These are phyloP conservation scores for Ceratocystis destructans DNA, from an alignment of 2,329 filamentous ascomycete genomes.

Conservation along the genomic window DNA sequence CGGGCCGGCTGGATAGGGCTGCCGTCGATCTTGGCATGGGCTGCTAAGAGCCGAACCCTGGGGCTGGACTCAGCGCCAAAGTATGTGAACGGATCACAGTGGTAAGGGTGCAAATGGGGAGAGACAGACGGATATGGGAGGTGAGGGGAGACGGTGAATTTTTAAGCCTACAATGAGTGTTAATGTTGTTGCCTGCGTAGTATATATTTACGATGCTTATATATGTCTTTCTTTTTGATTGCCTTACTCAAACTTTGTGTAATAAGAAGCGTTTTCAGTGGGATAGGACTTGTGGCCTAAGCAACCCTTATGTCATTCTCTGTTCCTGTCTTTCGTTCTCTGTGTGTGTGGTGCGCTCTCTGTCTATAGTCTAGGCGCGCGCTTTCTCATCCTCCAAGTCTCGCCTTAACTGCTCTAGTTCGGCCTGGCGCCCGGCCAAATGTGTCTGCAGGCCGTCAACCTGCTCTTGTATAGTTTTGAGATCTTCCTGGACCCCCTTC, in stretches of 20 bases:
- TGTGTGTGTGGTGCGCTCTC: constrained; percentile 2
- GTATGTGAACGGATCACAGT: constrained; percentile 37
- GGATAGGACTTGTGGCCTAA: neutral
- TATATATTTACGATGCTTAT: neutral
- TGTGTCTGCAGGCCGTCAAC: constrained; percentile 81
- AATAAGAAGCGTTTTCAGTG: neutral
- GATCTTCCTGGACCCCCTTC: constrained; percentile 68
- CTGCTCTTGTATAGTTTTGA: constrained; percentile 84
- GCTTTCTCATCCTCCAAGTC: constrained; percentile 81
- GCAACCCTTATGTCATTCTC: neutral
- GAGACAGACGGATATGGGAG: neutral
- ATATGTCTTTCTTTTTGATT: neutral
- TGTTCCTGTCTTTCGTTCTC: neutral
- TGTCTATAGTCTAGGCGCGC: constrained; percentile 28
- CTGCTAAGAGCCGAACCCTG: constrained; percentile 39
- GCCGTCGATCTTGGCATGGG: constrained; percentile 39
- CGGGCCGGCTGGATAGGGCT: constrained; percentile 35
- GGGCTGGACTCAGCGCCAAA: constrained; percentile 32
- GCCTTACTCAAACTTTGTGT: neutral
- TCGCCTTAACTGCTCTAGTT: constrained; percentile 59
- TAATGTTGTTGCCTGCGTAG: neutral
- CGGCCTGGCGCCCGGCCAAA: constrained; percentile 59
- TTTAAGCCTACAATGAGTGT: neutral
- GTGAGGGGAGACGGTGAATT: neutral
- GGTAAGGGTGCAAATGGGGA: constrained; percentile 24